Evolutionary conservation across 305 asterid species (phyloP), one percentile per base, ranked within the genome.

Genomic region (Solanum aculeatissimum): DNA sequence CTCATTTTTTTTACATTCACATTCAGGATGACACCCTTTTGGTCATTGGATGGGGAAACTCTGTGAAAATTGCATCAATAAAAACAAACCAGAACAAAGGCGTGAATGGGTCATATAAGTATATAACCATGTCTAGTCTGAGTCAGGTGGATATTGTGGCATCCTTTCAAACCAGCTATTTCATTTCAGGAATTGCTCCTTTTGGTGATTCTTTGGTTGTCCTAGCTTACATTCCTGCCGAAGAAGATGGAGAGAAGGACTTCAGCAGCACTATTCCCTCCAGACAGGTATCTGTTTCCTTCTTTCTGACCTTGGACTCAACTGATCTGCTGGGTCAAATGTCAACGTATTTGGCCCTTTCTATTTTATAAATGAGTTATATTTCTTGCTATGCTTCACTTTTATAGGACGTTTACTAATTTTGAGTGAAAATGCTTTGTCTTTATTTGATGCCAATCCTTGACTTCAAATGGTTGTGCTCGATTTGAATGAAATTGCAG

Each of bases 31-130:
- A 97, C 85, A 84, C 90, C 63, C 88, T 95, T 85, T 93, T 97
- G 91, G 99, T 97, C 81, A 93, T 97, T 89, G 98, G 99, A 80
- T 97, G 99, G 98, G 98, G 99, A 89, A 90, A 96, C 60, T 90
- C 93, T 83, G 93, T 97, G 83, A 97, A 92, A 91, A 88, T 97
- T 86, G 99, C 97, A 84, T 91, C 97, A 53, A 94, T 95, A 83
- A 91, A 86, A 89, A 89, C 90, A 88, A 91, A 90, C 87, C 94
- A 89, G 89, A 92, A 92, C 87, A 89, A 87, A 77, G 89, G 92
- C 51, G 57, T 91, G 84, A 92, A 92, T 88, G 98, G 97, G 89
- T 87, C 91, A 83, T 92, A 88, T 84, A 93, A 88, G 88, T 88
- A 87, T 66, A 91, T 92, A 72, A 92, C 90, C 19, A 89, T 92